phyloP scores from a whole-genome alignment of 2,329 filamentous ascomycete species.

The Curvularia lunata region DNA sequence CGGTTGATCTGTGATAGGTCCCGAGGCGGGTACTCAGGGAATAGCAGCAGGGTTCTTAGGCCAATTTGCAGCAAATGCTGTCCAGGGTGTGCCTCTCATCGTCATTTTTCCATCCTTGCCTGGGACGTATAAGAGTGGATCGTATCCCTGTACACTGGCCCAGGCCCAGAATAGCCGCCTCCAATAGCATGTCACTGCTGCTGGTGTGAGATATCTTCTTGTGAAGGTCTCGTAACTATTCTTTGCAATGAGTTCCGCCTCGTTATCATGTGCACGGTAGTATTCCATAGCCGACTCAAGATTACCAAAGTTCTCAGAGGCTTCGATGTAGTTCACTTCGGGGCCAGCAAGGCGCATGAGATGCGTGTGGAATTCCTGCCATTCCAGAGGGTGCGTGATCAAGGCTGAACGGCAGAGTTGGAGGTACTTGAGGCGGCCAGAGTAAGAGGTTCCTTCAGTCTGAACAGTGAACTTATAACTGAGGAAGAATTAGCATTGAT shows the following conservation, averaged over 20 bases:
- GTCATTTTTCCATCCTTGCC: constrained; percentile 35
- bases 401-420: constrained; percentile 55
- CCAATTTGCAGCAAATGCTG: constrained; percentile 45
- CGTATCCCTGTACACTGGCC: constrained; percentile 41
- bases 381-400: constrained; percentile 42
- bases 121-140: constrained; percentile 35
- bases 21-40: constrained; percentile 21
- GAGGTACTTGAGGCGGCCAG: constrained; percentile 61
- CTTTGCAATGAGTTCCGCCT: constrained; percentile 38
- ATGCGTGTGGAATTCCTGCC: constrained; percentile 47
- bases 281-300: constrained; percentile 45
- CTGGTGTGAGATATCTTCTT: constrained; percentile 40
- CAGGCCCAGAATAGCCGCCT: constrained; percentile 40
- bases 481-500: constrained; percentile 8
- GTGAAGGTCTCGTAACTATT: constrained; percentile 44
- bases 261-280: constrained; percentile 35
- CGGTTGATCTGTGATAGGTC: constrained; percentile 1
- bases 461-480: constrained; percentile 62
- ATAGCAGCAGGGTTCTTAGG: constrained; percentile 39
- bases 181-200: constrained; percentile 47
- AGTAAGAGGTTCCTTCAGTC: constrained; percentile 62
- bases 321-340: constrained; percentile 44
- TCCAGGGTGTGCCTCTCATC: constrained; percentile 44
- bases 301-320: constrained; percentile 40
- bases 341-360: constrained; percentile 41